Evolutionary conservation across 2,329 filamentous ascomycete genomes (phyloP).

Genomic region (Nemania bipapillata): DNA sequence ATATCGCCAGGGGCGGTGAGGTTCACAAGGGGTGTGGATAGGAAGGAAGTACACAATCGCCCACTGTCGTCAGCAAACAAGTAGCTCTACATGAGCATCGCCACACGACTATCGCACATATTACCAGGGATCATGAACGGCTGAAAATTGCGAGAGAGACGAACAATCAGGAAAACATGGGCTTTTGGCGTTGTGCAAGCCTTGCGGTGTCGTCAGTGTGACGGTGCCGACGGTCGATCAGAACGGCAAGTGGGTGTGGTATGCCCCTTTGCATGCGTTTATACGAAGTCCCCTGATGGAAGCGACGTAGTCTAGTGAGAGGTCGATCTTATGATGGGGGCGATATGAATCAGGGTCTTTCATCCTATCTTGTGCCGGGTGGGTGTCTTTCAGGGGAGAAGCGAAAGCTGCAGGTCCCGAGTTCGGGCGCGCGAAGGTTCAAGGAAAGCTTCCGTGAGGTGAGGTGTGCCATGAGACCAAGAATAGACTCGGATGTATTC

Average conservation of each 20-base stretch:
- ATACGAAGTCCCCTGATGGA: slow-evolving; percentile 17
- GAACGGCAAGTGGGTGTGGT: slow-evolving; percentile 24
- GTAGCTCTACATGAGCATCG: slow-evolving; percentile 16
- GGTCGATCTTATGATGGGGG: slow-evolving; percentile 29
- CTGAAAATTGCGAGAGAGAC: background rate
- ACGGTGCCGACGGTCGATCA: slow-evolving; percentile 22
- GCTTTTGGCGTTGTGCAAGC: slow-evolving; percentile 9
- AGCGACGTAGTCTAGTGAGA: slow-evolving; percentile 15
- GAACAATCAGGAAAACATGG: background rate
- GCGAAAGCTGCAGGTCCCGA: slow-evolving; percentile 22
- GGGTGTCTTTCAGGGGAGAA: slow-evolving; percentile 11
- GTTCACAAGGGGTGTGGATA: slow-evolving; percentile 13
- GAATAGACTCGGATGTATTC: slow-evolving; percentile 25
- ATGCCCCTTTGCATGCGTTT: slow-evolving; percentile 17
- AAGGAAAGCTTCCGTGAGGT: slow-evolving; percentile 19
- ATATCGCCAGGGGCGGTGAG: background rate
- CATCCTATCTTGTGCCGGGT: slow-evolving; percentile 8
- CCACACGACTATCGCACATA: slow-evolving; percentile 14
- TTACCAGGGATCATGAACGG: slow-evolving; percentile 13
- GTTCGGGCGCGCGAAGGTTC: slow-evolving; percentile 10
- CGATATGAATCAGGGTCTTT: slow-evolving; percentile 16
- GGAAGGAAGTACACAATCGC: slow-evolving; percentile 2
- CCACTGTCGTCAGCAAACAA: slow-evolving; percentile 3
- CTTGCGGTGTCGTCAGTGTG: slow-evolving; percentile 13
- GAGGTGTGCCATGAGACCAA: slow-evolving; percentile 16